These are phyloP conservation scores for Calonectria pauciramosa DNA, from an alignment of 2,329 filamentous ascomycete species.

Conservation along the genomic window DNA sequence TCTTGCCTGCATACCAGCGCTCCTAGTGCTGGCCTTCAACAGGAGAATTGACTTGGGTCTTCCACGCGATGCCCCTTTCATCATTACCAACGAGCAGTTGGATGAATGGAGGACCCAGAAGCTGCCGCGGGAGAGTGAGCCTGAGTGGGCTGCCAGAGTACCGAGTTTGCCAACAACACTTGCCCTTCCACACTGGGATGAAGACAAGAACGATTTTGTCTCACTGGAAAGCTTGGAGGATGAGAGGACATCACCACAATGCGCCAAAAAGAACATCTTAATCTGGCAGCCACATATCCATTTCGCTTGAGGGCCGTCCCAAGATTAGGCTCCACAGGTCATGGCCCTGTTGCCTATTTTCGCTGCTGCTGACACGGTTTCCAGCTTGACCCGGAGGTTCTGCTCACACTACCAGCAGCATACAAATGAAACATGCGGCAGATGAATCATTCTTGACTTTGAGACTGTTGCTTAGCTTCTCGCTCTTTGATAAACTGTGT, in stretches of 20 bases:
- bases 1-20: conserved; percentile 34
- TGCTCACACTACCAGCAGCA: too few relatives aligned
- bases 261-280: conserved; percentile 31
- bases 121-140: conserved; percentile 22
- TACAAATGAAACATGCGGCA: too few relatives aligned
- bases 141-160: conserved; percentile 28
- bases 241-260: conserved; percentile 22
- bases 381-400: too few relatives aligned
- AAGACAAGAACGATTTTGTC: conserved; percentile 26
- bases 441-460: too few relatives aligned
- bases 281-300: conserved; percentile 34
- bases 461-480: too few relatives aligned
- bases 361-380: too few relatives aligned
- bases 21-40: conserved; percentile 34
- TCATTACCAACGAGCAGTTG: conserved; percentile 35
- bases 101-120: conserved; percentile 32
- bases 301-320: conserved; percentile 13
- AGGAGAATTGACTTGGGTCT: conserved; percentile 32
- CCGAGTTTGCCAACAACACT: conserved; percentile 22
- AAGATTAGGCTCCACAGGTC: background rate
- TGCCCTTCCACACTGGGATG: conserved; percentile 32
- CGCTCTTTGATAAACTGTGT: too few relatives aligned
- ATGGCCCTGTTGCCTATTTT: background rate
- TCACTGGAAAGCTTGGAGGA: conserved; percentile 10
- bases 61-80: conserved; percentile 30